A percentile compares a stretch with the other conserved stretches of the same genome.
These are phyloP conservation scores for Saturnispora besseyi DNA, from an alignment of 805 yeast species.

Conservation along the genomic window DNA sequence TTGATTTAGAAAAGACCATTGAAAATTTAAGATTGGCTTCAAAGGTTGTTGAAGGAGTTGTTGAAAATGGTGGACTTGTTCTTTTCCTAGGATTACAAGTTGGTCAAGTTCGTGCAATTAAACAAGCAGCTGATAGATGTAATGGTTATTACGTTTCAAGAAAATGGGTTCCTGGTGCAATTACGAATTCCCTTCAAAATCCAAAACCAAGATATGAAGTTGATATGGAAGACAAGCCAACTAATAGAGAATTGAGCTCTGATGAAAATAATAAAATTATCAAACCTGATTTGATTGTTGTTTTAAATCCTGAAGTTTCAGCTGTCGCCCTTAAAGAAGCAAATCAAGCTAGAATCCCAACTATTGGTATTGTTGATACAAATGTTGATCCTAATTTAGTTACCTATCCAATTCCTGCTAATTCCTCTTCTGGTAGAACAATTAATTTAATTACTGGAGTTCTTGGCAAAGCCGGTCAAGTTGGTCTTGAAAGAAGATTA, in stretches of 20 bases:
- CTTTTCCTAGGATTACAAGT: slow-evolving; percentile 77
- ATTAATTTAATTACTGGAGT: slow-evolving; percentile 75
- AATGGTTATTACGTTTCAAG: slow-evolving; percentile 74
- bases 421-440: slow-evolving; percentile 83
- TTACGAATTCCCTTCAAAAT: slow-evolving; percentile 65
- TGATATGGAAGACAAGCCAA: slow-evolving; percentile 61
- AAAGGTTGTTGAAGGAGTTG: slow-evolving; percentile 75
- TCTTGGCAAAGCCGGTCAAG: slow-evolving; percentile 75
- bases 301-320: slow-evolving; percentile 84
- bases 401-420: slow-evolving; percentile 93
- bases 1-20: slow-evolving; percentile 81
- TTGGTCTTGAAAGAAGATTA: slow-evolving; percentile 57
- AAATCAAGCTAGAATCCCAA: slow-evolving; percentile 72
- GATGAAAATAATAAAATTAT: slow-evolving; percentile 45
- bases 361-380: slow-evolving; percentile 89
- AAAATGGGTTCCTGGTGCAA: slow-evolving; percentile 92
- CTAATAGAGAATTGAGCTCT: slow-evolving; percentile 46
- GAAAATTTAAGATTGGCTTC: slow-evolving; percentile 69
- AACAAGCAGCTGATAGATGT: slow-evolving; percentile 68
- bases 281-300: slow-evolving; percentile 82
- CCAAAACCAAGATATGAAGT: slow-evolving; percentile 64
- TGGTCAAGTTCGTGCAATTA: slow-evolving; percentile 67
- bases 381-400: slow-evolving; percentile 84
- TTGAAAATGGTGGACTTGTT: slow-evolving; percentile 72
- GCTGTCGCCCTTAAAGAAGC: slow-evolving; percentile 77